A percentile compares a stretch with the other conserved stretches of the same genome.
phyloP scores from a whole-genome alignment of 2,329 filamentous ascomycete species.

The Aschersonia sp. region DNA sequence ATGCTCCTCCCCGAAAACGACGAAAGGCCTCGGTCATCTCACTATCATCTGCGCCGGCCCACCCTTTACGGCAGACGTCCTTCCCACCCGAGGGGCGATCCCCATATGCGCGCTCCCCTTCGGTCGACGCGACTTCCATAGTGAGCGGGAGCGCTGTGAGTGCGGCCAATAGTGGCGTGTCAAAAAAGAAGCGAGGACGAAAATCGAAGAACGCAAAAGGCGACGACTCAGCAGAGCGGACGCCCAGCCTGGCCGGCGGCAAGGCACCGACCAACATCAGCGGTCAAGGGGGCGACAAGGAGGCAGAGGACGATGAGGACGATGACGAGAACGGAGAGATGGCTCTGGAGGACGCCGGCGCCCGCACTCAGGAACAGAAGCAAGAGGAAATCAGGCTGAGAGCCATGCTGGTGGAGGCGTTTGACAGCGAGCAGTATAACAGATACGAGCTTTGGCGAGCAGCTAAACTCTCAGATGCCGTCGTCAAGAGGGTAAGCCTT shows the following conservation, averaged over 20 bases:
- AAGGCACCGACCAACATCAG: conserved; percentile 27
- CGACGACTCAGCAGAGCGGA: conserved; percentile 24
- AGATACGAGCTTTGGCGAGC: conserved; percentile 59
- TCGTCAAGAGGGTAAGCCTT: conserved; percentile 47
- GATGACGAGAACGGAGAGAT: conserved; percentile 42
- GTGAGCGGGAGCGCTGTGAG: conserved; percentile 47
- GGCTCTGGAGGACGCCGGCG: conserved; percentile 41
- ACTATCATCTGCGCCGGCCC: conserved; percentile 37
- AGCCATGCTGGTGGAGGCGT: conserved; percentile 47
- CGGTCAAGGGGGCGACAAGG: conserved; percentile 28
- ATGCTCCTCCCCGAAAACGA: conserved; percentile 42
- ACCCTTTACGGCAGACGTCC: conserved; percentile 67
- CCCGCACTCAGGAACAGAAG: conserved; percentile 52
- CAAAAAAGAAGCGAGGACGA: conserved; percentile 46
- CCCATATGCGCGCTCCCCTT: conserved; percentile 48
- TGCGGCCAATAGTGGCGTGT: conserved; percentile 19
- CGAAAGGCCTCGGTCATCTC: conserved; percentile 57
- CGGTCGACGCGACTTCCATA: conserved; percentile 43
- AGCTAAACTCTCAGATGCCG: conserved; percentile 51
- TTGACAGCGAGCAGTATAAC: conserved; percentile 52
- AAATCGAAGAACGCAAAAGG: conserved; percentile 44
- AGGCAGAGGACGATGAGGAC: conserved; percentile 41
- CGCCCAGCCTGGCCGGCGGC: conserved; percentile 27
- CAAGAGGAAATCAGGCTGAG: conserved; percentile 42
- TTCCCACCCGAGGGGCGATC: conserved; percentile 53